Evolutionary conservation across 2,329 filamentous ascomycete genomes (phyloP).

Genomic region (Incumbomyces lentus): DNA sequence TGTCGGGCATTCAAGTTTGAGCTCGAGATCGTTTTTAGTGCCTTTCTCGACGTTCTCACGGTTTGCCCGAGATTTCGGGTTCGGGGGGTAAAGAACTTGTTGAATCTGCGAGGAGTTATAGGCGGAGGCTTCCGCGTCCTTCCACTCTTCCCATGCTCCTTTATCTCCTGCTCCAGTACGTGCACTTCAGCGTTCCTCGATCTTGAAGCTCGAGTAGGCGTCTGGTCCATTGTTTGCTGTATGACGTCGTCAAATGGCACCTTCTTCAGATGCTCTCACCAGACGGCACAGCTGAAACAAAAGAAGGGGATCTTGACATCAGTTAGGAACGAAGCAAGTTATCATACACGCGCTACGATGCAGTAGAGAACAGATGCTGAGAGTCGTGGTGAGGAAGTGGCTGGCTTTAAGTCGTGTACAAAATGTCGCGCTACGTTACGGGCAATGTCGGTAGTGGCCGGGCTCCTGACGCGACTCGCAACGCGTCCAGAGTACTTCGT

Average conservation of each 20-base stretch:
- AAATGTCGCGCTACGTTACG: too few relatives aligned
- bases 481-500: too few relatives aligned
- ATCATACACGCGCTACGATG: too few relatives aligned
- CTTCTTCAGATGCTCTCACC: too few relatives aligned
- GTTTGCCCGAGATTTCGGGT: constrained; percentile 26
- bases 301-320: too few relatives aligned
- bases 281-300: neutral
- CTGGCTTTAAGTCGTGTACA: too few relatives aligned
- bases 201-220: constrained; percentile 15
- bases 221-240: constrained; percentile 13
- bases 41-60: constrained; percentile 34
- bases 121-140: constrained; percentile 34
- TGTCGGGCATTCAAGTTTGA: constrained; percentile 12
- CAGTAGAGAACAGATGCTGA: too few relatives aligned
- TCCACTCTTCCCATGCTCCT: neutral
- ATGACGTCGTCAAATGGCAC: neutral
- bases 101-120: constrained; percentile 42
- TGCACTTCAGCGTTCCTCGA: constrained; percentile 8
- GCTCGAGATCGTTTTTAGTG: constrained; percentile 33
- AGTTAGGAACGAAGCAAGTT: too few relatives aligned
- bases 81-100: constrained; percentile 40
- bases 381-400: too few relatives aligned
- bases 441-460: too few relatives aligned
- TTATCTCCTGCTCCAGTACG: constrained; percentile 3
- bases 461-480: too few relatives aligned